Percentiles rank a stretch among this genome's conserved stretches.
Evolutionary conservation across 2,329 filamentous ascomycete species (phyloP).

Genomic region (Akanthomyces dipterigenus): DNA sequence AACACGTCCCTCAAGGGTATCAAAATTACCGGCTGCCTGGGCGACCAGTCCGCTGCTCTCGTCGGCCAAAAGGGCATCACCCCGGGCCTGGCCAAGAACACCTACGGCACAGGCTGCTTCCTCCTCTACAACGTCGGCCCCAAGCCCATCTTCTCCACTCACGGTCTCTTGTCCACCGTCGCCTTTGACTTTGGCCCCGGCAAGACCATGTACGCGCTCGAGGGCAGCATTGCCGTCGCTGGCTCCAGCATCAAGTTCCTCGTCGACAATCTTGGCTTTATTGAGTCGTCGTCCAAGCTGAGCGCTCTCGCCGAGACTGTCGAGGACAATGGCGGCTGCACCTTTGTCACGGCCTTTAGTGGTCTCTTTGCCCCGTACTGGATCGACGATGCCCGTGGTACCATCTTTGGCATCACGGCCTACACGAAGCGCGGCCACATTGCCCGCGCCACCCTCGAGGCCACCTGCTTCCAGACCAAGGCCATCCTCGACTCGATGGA

Average conservation of each 20-base stretch:
- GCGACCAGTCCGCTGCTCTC: constrained; percentile 74
- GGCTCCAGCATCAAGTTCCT: constrained; percentile 69
- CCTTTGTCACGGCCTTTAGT: constrained; percentile 74
- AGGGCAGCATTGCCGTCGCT: constrained; percentile 71
- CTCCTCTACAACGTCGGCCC: constrained; percentile 75
- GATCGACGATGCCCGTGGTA: constrained; percentile 77
- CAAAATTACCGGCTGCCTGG: constrained; percentile 69
- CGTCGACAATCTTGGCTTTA: constrained; percentile 50
- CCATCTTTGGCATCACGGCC: constrained; percentile 71
- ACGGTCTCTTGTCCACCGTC: constrained; percentile 70
- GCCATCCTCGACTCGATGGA: constrained; percentile 77
- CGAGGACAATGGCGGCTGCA: constrained; percentile 65
- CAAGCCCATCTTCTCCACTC: constrained; percentile 70
- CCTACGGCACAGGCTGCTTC: constrained; percentile 81
- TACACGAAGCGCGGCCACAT: constrained; percentile 73
- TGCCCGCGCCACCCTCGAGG: constrained; percentile 71
- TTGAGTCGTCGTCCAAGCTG: constrained; percentile 40
- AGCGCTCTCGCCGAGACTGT: constrained; percentile 41
- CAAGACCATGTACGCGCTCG: constrained; percentile 66
- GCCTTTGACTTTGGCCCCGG: constrained; percentile 66
- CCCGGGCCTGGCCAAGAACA: constrained; percentile 75
- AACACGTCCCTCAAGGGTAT: constrained; percentile 57
- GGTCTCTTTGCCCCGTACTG: constrained; percentile 79
- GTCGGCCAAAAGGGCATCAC: constrained; percentile 75
- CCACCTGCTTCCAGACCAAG: constrained; percentile 77